Evolutionary conservation across 1,139 yeast genomes (phyloP), one percentile per base, ranked within the genome.

Genomic region (Geotrichum macrosporum): DNA sequence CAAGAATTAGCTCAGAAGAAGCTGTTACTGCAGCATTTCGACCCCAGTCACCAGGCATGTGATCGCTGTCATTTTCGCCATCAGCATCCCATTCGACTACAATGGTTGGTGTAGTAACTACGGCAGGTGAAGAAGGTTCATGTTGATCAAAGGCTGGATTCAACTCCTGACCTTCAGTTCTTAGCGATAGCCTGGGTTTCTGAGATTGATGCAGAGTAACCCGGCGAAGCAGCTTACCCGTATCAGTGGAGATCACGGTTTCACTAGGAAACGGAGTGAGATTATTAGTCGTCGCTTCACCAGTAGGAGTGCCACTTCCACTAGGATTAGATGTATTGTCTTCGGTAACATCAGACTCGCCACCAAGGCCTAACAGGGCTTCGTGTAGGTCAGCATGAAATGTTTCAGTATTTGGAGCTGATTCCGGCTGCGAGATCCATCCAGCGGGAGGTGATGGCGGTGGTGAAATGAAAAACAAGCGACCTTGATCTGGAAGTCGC

Each of bases 361-460:
- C 20, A 22, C 46, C 31, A 21, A 45, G 35, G 6, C 12, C 20
- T n/a, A 21, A 30, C 26, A 59, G 44, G 6, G 61, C 60, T 10
- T 46, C 46, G 20, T 52, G 45, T 29, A 60, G 46, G 29, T 55
- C 57, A 3, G 45, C 29, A 22, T 43, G 46, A 31, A 50, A 50
- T 13, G 48, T 35, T 16, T 46, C 50, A 5, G 46, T 46, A 18
- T 50, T 47, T 12, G 75, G 75, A 24, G 64, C 65, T n/a, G 60
- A 68, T 51, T 71, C 75, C 10, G 51, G 50, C 21, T 50, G 38
- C 6, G 63, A 55, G 35, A 55, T 61, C 75, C 75, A 71, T 22
- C 67, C 74, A 4, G 59, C 65, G 0, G 74, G 74, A 1, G 75
- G 75, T 31, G 70, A 64, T 4, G 73, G 70, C 6, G 75, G 75